Base-by-base conservation (phyloP, 176 grass and related monocot species). In the Zea mays region DNA sequence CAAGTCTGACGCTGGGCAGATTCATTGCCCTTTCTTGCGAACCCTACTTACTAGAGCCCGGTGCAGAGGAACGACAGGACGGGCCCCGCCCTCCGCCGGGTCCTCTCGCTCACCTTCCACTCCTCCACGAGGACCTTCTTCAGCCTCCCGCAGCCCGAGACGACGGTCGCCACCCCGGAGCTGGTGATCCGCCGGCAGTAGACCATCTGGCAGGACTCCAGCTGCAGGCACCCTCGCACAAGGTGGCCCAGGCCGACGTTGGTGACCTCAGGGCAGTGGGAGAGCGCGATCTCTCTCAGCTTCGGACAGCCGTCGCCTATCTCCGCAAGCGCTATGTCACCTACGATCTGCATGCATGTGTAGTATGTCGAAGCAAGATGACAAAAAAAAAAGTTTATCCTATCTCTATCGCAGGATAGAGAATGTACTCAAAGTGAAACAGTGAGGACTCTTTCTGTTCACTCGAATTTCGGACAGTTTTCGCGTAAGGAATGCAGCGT, bases 91-190 rank as follows among this genome's bases (percentile, higher is more conserved):
- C 84, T 88, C 65, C 94, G 86, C 13, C 71, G 73, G 4, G 94
- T 93, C 84, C 94, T 89, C 61, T 93, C 75, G 21, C 90, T 93
- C 69, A 91, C 85, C 77, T 97, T 97, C 74, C 86, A 81, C 76
- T 89, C 89, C 85, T 97, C 94, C 4, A 97, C 83, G 0, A 93
- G 84, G 69, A 97, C 75, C 50, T 89, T 93, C 77, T 93, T 97
- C 81, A 97, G 61, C 79, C 81, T 87, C 63, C 88, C 33, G 86
- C 88, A 91, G 72, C 82, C 81, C 1, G 94, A 93, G 67, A 93
- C 27, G 4, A 97, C 14, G 2, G 91, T 97, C 3, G 94, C 91
- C n/a, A 97, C 84, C 34, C 94, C 91, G 10, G 82, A 72, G 16
- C 81, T 69, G 17, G 84, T 93, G 81, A 97, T 75, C 37, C 21